phyloP scores from a whole-genome alignment of 2,329 filamentous ascomycete genomes.

The Neofusicoccum sp. region DNA sequence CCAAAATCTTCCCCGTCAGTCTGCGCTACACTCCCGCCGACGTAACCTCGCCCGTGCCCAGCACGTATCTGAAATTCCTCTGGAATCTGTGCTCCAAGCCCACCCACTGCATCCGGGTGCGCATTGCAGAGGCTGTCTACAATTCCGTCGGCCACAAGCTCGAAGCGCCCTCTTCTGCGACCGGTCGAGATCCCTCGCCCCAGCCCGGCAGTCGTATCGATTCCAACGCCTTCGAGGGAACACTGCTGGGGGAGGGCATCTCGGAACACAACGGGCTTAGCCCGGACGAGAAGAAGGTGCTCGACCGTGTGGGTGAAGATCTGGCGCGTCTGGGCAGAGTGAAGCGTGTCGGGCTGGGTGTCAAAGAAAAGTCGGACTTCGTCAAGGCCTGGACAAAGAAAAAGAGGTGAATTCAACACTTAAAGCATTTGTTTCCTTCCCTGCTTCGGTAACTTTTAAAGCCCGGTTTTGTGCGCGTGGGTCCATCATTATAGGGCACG shows the following conservation, averaged over 20 bases:
- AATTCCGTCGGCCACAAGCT: constrained; percentile 25
- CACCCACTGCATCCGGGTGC: constrained; percentile 85
- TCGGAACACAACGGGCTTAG: constrained; percentile 35
- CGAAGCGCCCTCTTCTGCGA: not conserved
- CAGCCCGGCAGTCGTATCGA: not conserved
- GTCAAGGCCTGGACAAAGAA: constrained; percentile 65
- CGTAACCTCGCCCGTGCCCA: constrained; percentile 85
- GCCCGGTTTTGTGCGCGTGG: no score
- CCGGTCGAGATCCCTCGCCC: not conserved
- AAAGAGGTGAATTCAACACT: constrained; percentile 25
- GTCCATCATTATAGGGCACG: no score
- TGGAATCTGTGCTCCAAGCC: constrained; percentile 84
- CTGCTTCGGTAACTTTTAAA: no score
- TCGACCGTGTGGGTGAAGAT: constrained; percentile 80
- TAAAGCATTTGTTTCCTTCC: not conserved
- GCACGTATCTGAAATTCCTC: constrained; percentile 68
- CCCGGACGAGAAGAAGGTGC: constrained; percentile 63
- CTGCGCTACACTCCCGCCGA: constrained; percentile 85
- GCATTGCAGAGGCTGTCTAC: constrained; percentile 74
- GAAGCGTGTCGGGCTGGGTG: constrained; percentile 80
- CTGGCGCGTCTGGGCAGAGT: constrained; percentile 84
- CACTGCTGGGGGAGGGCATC: not conserved
- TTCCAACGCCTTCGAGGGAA: not conserved
- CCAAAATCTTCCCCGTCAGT: constrained; percentile 85
- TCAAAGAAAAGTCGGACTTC: constrained; percentile 81